Conservation (phyloP, 2,329 filamentous ascomycete species). For the Diaporthe australafricana region DNA sequence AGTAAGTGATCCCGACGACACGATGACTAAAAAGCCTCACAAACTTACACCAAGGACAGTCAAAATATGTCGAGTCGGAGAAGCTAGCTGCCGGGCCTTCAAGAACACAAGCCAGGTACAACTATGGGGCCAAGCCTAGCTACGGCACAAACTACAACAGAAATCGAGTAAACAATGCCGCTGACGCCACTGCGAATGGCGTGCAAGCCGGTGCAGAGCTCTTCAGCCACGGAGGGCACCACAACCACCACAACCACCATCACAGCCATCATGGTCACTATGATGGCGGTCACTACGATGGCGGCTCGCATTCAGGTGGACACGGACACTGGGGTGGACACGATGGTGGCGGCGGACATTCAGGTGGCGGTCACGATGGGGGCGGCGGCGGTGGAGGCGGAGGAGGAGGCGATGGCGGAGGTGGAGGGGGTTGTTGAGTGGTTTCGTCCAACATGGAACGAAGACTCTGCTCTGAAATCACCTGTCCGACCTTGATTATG, state of each 20-base stretch:
- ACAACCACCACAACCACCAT: background rate
- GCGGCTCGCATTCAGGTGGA: background rate
- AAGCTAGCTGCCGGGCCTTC: constrained; percentile 17
- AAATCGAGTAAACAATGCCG: background rate
- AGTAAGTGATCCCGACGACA: background rate
- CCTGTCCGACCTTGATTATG: no score
- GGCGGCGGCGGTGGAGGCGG: background rate
- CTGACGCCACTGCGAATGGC: background rate
- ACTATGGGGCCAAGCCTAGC: background rate
- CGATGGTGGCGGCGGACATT: background rate
- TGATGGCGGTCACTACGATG: background rate
- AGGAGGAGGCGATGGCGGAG: background rate
- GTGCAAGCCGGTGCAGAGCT: background rate
- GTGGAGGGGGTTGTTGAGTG: background rate
- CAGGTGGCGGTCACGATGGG: background rate
- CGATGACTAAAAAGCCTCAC: background rate
- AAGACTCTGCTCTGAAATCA: no score
- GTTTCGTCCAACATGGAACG: no score
- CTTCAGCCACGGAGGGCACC: background rate
- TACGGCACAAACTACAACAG: background rate
- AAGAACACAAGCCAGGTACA: background rate
- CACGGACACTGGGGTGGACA: background rate
- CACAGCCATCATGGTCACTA: background rate
- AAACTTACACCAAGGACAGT: background rate
- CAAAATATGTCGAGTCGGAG: background rate